Base-by-base conservation (phyloP, 768 basidiomycete species). In the Leucocoprinus sp. region DNA sequence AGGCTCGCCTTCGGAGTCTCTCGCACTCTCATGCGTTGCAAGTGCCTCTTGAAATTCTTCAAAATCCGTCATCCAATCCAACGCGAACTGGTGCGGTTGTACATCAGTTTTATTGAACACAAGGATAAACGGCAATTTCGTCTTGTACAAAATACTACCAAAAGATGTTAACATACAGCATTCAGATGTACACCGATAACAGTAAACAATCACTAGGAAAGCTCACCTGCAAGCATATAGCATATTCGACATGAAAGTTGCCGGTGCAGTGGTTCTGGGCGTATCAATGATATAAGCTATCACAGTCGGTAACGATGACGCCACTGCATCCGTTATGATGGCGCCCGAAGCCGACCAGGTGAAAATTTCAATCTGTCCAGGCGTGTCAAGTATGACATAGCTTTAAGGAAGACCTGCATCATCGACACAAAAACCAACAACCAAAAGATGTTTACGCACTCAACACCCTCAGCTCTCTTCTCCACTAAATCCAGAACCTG, bases 221-320 rank as follows among this genome's bases (percentile, higher is more conserved):
- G n/a, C 45, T 50, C 47, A 86, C 87, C 89, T 92, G 74, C 96
- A 99, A 1, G 96, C 96, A 57, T 98, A 99, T 34, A 99, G 74
- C 96, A 99, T 99, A 64, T 99, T 99, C 15, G 84, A 89, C 96
- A 98, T 99, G 64, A 99, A 99, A 2, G 96, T 99, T 12, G 95
- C 92, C 0, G 96, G 96, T 0, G 90, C 82, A 0, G 85, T 84
- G 15, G 91, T 92, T 51, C 96, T 74, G 17, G 96, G 96, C 3
- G 96, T 99, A 63, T 99, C 96, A 54, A 99, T 91, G 50, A 99
- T 77, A 59, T 98, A 99, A 12, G 96, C 96, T 27, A 99, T 82
- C 26, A 95, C 90, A 1, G 96, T 84, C 4, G 96, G 96, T 47
- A 98, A 69, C 0, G 93, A 80, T 2, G 90, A 88, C 0, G 96